A percentile compares a stretch with the other conserved stretches of the same genome.
phyloP scores from a whole-genome alignment of 2,329 filamentous ascomycete species.

The Exophiala mesophila region DNA sequence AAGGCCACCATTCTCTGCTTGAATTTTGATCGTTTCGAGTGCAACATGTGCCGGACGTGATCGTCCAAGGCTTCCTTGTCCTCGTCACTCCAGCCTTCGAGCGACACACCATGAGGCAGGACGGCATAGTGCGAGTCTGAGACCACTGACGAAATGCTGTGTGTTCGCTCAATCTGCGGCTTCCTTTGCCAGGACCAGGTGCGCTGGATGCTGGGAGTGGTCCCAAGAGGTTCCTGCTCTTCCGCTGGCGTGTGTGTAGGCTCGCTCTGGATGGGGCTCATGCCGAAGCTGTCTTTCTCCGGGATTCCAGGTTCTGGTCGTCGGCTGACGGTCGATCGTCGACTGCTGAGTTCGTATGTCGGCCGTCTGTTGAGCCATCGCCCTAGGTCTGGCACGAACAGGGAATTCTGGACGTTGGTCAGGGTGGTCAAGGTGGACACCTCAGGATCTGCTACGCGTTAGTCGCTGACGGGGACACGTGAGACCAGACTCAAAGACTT shows the following conservation, averaged over 20 bases:
- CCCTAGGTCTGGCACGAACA: constrained; percentile 80
- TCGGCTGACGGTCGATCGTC: constrained; percentile 5
- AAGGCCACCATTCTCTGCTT: constrained; percentile 77
- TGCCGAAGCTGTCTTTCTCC: constrained; percentile 33
- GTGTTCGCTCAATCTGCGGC: constrained; percentile 28
- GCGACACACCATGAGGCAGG: constrained; percentile 65
- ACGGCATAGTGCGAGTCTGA: constrained; percentile 72
- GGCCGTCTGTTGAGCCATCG: constrained; percentile 69
- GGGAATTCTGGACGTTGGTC: constrained; percentile 84
- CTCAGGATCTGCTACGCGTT: constrained; percentile 62
- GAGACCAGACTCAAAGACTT: constrained; percentile 31
- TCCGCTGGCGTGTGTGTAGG: constrained; percentile 30
- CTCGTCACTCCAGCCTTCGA: constrained; percentile 69
- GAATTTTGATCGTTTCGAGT: constrained; percentile 73
- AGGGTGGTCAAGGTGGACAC: constrained; percentile 76
- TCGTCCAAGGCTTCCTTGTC: constrained; percentile 77
- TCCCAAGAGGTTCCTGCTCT: constrained; percentile 18
- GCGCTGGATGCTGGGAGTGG: constrained; percentile 12
- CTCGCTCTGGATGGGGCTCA: constrained; percentile 40
- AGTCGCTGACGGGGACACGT: constrained; percentile 20
- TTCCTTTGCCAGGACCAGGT: constrained; percentile 22
- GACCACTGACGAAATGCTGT: constrained; percentile 63
- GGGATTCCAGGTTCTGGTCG: constrained; percentile 5
- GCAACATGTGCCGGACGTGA: constrained; percentile 80
- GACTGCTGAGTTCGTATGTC: constrained; percentile 60